These are phyloP conservation scores for Sporothrix variecibatus DNA, from an alignment of 2,329 filamentous ascomycete genomes.

Conservation along the genomic window DNA sequence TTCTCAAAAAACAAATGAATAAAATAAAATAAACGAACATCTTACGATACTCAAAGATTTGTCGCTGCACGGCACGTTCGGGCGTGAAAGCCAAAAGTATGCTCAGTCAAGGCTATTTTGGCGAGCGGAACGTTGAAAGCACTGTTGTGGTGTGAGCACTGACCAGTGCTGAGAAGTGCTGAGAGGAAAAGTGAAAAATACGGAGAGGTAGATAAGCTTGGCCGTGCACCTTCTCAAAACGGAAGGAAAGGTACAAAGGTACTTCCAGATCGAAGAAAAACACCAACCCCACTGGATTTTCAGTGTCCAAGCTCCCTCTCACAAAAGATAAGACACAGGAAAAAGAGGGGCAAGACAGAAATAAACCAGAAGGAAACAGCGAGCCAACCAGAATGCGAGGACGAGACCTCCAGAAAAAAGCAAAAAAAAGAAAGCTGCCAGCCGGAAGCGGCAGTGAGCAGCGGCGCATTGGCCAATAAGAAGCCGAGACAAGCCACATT, in stretches of 20 bases:
- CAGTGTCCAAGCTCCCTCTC: neutral
- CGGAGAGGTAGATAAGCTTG: neutral
- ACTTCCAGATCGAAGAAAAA: neutral
- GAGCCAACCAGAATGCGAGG: conserved; percentile 1
- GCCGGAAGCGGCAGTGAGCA: conserved; percentile 1
- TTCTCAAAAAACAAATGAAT: neutral
- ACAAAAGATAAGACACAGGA: neutral
- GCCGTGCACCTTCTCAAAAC: conserved; percentile 1
- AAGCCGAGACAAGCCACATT: neutral
- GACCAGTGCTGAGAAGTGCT: neutral
- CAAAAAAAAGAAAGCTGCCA: neutral
- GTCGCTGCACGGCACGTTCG: neutral
- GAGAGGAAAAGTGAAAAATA: neutral
- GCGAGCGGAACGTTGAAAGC: neutral
- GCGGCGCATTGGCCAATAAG: conserved; percentile 15
- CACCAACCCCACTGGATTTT: neutral
- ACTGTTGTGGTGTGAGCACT: neutral
- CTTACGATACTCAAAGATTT: neutral
- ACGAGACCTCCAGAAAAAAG: neutral
- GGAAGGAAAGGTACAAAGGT: conserved; percentile 5
- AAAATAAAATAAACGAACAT: neutral
- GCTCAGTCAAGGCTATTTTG: neutral
- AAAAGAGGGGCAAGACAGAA: conserved; percentile 17
- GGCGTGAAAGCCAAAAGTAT: neutral
- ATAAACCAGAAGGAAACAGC: conserved; percentile 14